A percentile compares a stretch with the other conserved stretches of the same genome.
Evolutionary conservation across 2,329 filamentous ascomycete species (phyloP).

Genomic region (Aspergillus thermomutatus): DNA sequence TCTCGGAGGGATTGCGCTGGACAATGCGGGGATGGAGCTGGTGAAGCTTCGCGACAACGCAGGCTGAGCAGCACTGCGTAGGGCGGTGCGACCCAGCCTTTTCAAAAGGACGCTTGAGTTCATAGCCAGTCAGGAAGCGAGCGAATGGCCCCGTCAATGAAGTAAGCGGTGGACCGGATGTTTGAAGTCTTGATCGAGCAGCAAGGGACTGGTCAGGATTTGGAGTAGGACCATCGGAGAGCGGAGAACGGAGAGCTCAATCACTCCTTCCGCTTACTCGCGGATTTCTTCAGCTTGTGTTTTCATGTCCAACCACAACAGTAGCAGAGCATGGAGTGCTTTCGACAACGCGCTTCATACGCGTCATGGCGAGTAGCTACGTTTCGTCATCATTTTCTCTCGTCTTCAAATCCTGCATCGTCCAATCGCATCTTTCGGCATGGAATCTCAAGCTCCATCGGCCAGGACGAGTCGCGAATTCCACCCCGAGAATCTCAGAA

Average conservation of each 20-base stretch:
- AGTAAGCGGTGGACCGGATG: background rate
- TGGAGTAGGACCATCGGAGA: background rate
- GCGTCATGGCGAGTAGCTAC: conserved; percentile 30
- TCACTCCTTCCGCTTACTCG: conserved; percentile 7
- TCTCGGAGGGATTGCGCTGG: conserved; percentile 31
- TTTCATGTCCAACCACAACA: background rate
- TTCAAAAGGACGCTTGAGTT: conserved; percentile 18
- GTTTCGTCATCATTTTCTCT: conserved; percentile 22
- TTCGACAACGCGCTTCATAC: conserved; percentile 24
- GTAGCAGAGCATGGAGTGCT: conserved; percentile 23
- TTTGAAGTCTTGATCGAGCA: background rate
- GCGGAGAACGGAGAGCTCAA: background rate
- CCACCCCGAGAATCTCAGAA: background rate
- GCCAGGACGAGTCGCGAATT: background rate
- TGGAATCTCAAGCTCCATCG: conserved; percentile 12
- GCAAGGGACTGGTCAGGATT: background rate
- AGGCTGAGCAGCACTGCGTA: conserved; percentile 6
- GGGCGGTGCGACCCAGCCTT: conserved; percentile 20
- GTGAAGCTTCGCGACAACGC: conserved; percentile 26
- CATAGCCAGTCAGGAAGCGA: conserved; percentile 13
- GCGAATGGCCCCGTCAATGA: too few relatives aligned
- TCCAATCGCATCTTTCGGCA: conserved; percentile 3
- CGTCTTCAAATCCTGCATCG: conserved; percentile 1
- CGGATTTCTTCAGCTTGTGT: background rate
- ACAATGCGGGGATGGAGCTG: conserved; percentile 24